These are phyloP conservation scores for Neckera pumila DNA, from an alignment of 225 moss, liverwort and hornwort genomes.

Conservation along the genomic window DNA sequence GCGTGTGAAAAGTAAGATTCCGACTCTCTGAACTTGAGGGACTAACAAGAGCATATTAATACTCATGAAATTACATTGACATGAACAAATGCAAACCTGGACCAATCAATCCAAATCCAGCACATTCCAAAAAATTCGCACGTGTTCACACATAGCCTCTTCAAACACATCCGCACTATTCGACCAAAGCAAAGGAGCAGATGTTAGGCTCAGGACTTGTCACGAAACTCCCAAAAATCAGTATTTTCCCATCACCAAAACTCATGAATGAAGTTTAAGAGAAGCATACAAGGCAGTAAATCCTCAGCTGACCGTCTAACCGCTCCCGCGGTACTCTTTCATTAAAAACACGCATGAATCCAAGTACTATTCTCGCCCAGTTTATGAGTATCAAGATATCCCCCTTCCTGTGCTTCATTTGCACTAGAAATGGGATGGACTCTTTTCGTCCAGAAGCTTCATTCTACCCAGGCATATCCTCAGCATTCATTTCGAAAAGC, in stretches of 20 bases:
- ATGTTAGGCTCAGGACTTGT: background rate
- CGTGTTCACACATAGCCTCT: background rate
- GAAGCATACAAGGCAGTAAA: background rate
- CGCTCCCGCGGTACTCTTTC: background rate
- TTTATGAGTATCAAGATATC: conserved; percentile 18
- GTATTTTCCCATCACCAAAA: background rate
- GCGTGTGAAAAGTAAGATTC: background rate
- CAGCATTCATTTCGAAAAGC: conserved; percentile 1
- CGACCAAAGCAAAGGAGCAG: background rate
- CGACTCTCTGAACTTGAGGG: background rate
- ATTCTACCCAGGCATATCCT: background rate
- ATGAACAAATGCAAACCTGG: background rate
- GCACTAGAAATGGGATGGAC: background rate
- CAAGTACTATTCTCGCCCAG: conserved; percentile 4
- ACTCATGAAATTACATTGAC: background rate
- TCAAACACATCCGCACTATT: background rate
- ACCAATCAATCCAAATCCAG: background rate
- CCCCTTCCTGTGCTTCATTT: background rate
- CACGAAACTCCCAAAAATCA: background rate
- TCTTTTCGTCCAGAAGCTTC: conserved; percentile 1
- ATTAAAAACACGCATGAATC: background rate
- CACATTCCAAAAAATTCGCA: background rate
- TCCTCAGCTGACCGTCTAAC: background rate
- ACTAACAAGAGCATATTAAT: background rate
- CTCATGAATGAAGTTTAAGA: background rate